A percentile compares a stretch with the other conserved stretches of the same genome.
Evolutionary conservation across 176 grass and related monocot species (phyloP).

Genomic region (Musa beccarii): DNA sequence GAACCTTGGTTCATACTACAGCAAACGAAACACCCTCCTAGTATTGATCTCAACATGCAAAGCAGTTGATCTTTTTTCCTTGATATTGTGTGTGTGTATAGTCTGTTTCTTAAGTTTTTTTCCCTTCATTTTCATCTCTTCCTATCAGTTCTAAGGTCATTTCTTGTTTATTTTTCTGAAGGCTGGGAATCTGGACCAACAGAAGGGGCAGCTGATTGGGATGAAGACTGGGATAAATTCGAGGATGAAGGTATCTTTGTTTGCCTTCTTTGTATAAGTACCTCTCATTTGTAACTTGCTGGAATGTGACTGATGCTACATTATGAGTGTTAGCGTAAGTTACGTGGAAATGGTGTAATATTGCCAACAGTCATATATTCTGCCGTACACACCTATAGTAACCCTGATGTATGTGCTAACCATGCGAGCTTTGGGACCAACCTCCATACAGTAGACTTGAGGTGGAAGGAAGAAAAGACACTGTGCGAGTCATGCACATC

Average conservation of each 20-base stretch:
- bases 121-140: neutral
- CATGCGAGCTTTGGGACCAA: too few relatives aligned
- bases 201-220: slow-evolving; percentile 75
- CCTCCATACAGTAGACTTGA: too few relatives aligned
- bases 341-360: neutral
- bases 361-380: neutral
- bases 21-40: too few relatives aligned
- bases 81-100: too few relatives aligned
- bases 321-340: neutral
- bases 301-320: neutral
- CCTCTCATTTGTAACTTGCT: neutral
- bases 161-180: slow-evolving; percentile 26
- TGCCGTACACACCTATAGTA: neutral
- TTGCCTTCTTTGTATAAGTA: neutral
- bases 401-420: too few relatives aligned
- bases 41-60: too few relatives aligned
- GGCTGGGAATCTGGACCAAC: slow-evolving; percentile 79
- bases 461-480: too few relatives aligned
- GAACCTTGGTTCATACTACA: too few relatives aligned
- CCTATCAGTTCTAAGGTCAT: neutral
- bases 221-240: slow-evolving; percentile 99
- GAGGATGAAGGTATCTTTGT: slow-evolving; percentile 79
- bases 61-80: too few relatives aligned
- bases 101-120: slow-evolving; percentile 4
- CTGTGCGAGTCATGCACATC: too few relatives aligned